Evolutionary conservation across 2,329 filamentous ascomycete species (phyloP), one percentile per base, ranked within the genome.

Genomic region (Diaporthe caulivora): DNA sequence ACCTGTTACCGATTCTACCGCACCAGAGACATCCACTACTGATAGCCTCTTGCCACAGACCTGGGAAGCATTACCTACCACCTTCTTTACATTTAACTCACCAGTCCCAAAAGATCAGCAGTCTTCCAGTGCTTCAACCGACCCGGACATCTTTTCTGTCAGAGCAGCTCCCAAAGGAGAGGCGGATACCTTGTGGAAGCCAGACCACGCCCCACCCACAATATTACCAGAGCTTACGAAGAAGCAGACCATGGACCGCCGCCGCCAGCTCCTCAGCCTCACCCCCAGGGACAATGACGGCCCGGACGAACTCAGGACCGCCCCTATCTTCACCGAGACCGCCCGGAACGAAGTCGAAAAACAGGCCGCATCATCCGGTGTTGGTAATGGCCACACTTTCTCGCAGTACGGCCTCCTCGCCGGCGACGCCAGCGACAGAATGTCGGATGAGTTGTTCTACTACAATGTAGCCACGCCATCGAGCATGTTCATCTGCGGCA

Each of bases 401-500:
- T 78, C 76, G 11, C 80, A 82, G 60, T 81, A 80, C 37, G 80
- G 80, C 13, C 77, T 82, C 34, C 65, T 82, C 24, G 80, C 76
- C 6, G 80, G 77, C 44, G 76, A 78, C 49, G 72, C 77, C 31
- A 73, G 70, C 10, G 70, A 29, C 21, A 3, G 11, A 4, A 10
- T 47, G 1, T 31, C 72, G 2, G 81, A 83, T 24, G 78, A 80
- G 1, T 78, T 86, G 0, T 68, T 87, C 0, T 86, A 85, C 54
- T 84, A 86, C 78, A 88, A 88, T 68, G 81, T 87, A 2, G 77
- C 85, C 0, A 80, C 82, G 0, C 91, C 91, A 0, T 90, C 87
- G 0, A 92, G 90, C 21, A 83, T 86, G 5, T 92, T 92, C 80
- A 89, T 92, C 42, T 92, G 91, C 71, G 90, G 91, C 1, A 89